Base-by-base conservation (phyloP, 2,329 filamentous ascomycete genomes). In the Whalleya microplaca region DNA sequence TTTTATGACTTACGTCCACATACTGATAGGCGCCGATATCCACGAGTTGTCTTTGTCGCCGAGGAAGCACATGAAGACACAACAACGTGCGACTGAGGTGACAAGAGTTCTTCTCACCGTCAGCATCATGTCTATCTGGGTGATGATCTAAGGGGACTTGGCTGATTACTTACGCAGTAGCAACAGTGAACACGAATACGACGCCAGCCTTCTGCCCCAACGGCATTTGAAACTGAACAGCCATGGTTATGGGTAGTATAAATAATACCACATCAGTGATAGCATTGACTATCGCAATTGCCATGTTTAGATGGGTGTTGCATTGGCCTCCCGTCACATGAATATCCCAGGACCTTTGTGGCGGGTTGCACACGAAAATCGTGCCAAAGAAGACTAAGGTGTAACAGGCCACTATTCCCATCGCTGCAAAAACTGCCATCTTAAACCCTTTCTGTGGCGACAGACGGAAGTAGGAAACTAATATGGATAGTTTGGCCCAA, bases 181-280 rank as follows among this genome's bases (percentile, higher is more conserved):
- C 76, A 14, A 78, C 61, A 20, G 69, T 73, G 48, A 79, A 75
- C 42, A 77, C 74, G 12, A 71, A 56, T 0, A 66, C 63, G 9
- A 77, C 61, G 2, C 67, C 73, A 21, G 74, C 50, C 57, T 76
- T 78, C 53, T 78, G 76, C 44, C 72, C 73, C 45, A 51, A 64
- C 1, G 75, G 73, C 59, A 78, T 69, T 41, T 73, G 71, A 5
- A 78, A 64, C 16, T 65, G 67, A 54, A 71, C 65, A 16, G 78
- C 66, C 14, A 75, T 72, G 3, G 70, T 71, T 47, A 77, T 71
- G 2, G 76, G 76, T 2, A 79, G 63, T 2, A 69, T 63, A 51
- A 75, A 74, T 29, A 76, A 72, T 20, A 76, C 48, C 9, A 78
- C 41, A 62, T 78, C 74, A 10, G 75, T 77, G 37, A 73, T 41